Base-by-base conservation (phyloP, 2,329 filamentous ascomycete species). In the Phyllosticta citriasiana region DNA sequence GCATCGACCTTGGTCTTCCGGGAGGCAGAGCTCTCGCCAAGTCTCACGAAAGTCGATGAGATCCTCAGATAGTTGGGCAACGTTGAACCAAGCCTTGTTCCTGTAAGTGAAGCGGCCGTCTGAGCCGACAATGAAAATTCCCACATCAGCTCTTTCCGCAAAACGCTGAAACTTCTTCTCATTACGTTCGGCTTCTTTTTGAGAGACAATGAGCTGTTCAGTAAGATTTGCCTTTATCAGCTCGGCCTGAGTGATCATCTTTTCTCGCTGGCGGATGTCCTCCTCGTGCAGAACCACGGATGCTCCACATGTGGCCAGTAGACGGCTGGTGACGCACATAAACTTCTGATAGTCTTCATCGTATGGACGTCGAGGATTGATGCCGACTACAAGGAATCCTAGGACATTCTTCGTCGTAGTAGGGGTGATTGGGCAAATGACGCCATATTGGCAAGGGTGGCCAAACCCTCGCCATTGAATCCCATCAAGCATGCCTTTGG, bases 81-180 rank as follows among this genome's bases (percentile, higher is more conserved):
- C 68, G 1, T 73, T 70, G 27, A 68, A 70, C 68, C 75, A 78
- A 3, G 70, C 67, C 54, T 77, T 69, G 56, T 78, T 78, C 6
- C 73, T 67, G 62, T 77, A 76, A 0, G 73, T 67, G 14, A 73
- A 72, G 8, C 64, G 65, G 2, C 76, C 75, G 19, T 67, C 59
- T 4, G 68, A 61, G 19, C 70, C 68, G 40, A 74, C 68, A 47
- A 74, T 72, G 60, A 74, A 77, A 57, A 78, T 78, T 1, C 71
- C 76, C 3, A 76, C 69, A 3, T 75, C 74, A 5, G 73, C 67
- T 5, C 71, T 66, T 51, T 73, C 70, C 2, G 75, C 74, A 64
- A 78, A 73, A 4, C 73, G 66, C 19, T 72, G 69, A 54, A 78
- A 77, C 24, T 69, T 69, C 54, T 68, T 68, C 47, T 70, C 75